A percentile compares a stretch with the other conserved stretches of the same genome.
Evolutionary conservation across 192 early-diverging fungal genomes (phyloP).

Genomic region (Backusella liffmaniae): DNA sequence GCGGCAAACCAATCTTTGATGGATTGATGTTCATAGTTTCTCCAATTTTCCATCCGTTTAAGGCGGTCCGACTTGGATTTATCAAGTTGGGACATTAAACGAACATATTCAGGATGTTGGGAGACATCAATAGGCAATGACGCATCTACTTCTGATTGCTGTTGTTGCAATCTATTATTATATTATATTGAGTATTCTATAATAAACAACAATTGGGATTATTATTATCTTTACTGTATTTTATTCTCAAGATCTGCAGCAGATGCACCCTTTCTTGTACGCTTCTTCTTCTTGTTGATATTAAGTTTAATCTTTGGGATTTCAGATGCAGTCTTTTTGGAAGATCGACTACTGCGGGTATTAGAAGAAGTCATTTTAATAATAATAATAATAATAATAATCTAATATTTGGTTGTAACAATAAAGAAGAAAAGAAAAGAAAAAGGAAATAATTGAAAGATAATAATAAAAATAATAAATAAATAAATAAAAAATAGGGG

Average conservation of each 20-base stretch:
- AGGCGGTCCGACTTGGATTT: conserved; percentile 4
- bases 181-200: background rate
- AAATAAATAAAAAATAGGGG: background rate
- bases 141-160: background rate
- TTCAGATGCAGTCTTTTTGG: background rate
- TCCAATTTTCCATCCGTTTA: background rate
- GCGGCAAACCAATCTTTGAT: conserved; percentile 16
- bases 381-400: background rate
- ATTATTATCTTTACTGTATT: conserved; percentile 3
- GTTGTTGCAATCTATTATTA: background rate
- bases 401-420: background rate
- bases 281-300: conserved; percentile 8
- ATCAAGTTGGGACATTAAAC: conserved; percentile 12
- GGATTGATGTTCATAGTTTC: conserved; percentile 10
- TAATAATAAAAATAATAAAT: background rate
- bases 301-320: background rate
- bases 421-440: background rate
- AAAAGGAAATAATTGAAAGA: background rate
- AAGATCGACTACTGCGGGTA: conserved; percentile 15
- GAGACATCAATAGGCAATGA: background rate
- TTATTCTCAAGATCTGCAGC: background rate
- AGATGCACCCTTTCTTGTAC: background rate
- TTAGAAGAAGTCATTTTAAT: conserved; percentile 11
- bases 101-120: conserved; percentile 15
- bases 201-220: background rate